Percentiles rank a stretch among this genome's conserved stretches.
Conservation (phyloP, 495 filamentous ascomycete genomes). For the Cercophora scortea region DNA sequence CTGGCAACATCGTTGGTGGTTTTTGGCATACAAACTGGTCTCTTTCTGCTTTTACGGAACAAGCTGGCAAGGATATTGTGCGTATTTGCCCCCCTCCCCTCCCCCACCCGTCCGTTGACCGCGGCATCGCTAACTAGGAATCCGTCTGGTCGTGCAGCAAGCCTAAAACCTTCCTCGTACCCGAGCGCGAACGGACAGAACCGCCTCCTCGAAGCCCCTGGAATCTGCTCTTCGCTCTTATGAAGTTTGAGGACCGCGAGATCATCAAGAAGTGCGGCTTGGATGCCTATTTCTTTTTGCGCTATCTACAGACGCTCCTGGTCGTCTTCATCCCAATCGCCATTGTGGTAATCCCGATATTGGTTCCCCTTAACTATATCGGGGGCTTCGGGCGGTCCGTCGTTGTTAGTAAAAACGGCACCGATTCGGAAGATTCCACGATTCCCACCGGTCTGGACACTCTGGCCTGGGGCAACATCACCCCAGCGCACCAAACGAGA, state of each 20-base stretch:
- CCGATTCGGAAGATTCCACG: conserved; percentile 7
- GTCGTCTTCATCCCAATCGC: conserved; percentile 85
- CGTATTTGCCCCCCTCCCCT: conserved; percentile 19
- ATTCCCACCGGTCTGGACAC: conserved; percentile 59
- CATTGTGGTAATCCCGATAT: conserved; percentile 70
- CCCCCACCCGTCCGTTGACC: too few relatives aligned
- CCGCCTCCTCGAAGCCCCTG: conserved; percentile 64
- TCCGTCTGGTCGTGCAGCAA: conserved; percentile 39
- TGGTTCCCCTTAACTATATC: conserved; percentile 75
- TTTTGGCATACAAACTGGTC: conserved; percentile 67
- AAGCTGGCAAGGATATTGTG: conserved; percentile 83
- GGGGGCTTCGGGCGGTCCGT: conserved; percentile 58
- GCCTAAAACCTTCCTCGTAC: conserved; percentile 86
- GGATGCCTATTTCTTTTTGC: conserved; percentile 96
- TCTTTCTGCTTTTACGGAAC: conserved; percentile 71
- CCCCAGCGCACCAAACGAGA: conserved; percentile 55
- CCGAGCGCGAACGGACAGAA: conserved; percentile 73
- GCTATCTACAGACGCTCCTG: conserved; percentile 87
- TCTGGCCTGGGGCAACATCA: conserved; percentile 89
- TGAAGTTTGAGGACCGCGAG: conserved; percentile 73
- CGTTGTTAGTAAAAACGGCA: conserved; percentile 23
- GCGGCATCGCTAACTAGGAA: neutral
- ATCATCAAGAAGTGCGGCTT: conserved; percentile 92
- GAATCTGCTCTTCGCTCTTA: conserved; percentile 60
- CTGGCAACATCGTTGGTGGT: conserved; percentile 61